These are phyloP conservation scores for Verticillium klebahnii DNA, from an alignment of 2,329 filamentous ascomycete genomes.

Conservation along the genomic window DNA sequence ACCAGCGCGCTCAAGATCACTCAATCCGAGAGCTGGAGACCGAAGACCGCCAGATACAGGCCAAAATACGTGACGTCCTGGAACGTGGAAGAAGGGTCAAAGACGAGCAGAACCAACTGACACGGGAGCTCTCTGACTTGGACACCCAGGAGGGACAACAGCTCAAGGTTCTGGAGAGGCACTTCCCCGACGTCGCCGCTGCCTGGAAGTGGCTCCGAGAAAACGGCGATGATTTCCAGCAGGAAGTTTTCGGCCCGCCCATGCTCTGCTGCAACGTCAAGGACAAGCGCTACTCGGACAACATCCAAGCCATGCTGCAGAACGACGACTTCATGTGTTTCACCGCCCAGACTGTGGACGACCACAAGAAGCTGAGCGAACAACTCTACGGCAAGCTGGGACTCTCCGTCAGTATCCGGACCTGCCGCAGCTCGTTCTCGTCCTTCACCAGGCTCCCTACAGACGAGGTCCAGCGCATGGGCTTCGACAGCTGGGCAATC, in stretches of 20 bases:
- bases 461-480: slow-evolving; percentile 51
- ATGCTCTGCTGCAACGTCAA: slow-evolving; percentile 77
- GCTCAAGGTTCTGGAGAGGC: slow-evolving; percentile 55
- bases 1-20: slow-evolving; percentile 58
- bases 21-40: slow-evolving; percentile 45
- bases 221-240: slow-evolving; percentile 65
- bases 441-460: slow-evolving; percentile 52
- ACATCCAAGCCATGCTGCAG: slow-evolving; percentile 47
- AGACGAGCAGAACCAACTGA: slow-evolving; percentile 28
- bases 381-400: slow-evolving; percentile 59
- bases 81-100: slow-evolving; percentile 36
- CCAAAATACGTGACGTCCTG: slow-evolving; percentile 36
- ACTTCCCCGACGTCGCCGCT: slow-evolving; percentile 58
- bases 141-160: slow-evolving; percentile 74
- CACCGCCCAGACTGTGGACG: slow-evolving; percentile 69
- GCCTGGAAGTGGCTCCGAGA: slow-evolving; percentile 81
- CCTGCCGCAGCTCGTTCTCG: slow-evolving; percentile 48
- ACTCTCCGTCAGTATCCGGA: slow-evolving; percentile 69
- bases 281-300: slow-evolving; percentile 59
- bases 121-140: slow-evolving; percentile 52
- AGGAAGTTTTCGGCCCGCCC: slow-evolving; percentile 75
- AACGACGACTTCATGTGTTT: slow-evolving; percentile 58
- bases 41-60: slow-evolving; percentile 29
- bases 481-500: slow-evolving; percentile 75
- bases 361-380: slow-evolving; percentile 69